Base-by-base conservation (phyloP, 2,329 filamentous ascomycete genomes). In the Claviceps sorghi region DNA sequence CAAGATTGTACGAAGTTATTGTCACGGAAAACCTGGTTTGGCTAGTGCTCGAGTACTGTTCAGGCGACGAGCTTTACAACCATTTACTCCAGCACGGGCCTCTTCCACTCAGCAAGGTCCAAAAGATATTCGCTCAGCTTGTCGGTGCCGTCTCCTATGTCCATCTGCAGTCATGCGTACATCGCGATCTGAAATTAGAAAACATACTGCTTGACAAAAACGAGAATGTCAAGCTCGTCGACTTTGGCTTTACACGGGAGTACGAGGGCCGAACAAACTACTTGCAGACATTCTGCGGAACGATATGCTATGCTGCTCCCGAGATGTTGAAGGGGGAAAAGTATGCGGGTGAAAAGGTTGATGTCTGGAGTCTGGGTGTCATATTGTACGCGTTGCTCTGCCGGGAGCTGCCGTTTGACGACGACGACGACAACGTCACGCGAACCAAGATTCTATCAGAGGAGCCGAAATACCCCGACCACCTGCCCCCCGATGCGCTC, bases 291-390 rank as follows among this genome's bases (percentile, higher is more conserved):
- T 98, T 95, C 69, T 98, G 93, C 66, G 93, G 93, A 5, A 98
- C 93, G 0, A 84, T 98, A 56, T 97, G 91, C 71, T 98, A 98
- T 69, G 95, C 89, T 52, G 93, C 93, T 2, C 93, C 93, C 2
- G 93, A 98, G 68, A 98, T 98, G 93, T 76, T 98, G 42, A 95
- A 93, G 67, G 93, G 90, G 41, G 93, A 98, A 67, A 97, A 95
- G 67, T 98, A 98, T 65, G 93, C 90, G 0, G 91, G 89, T 29
- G 89, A 96, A 71, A 97, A 96, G 71, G 91, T 98, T 48, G 93
- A 98, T 63, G 89, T 98, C 4, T 98, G 88, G 88, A 93, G 88
- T 62, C 65, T 94, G 58, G 87, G 88, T 13, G 84, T 94, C 52
- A 93, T 94, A 55, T 73, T 93, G 1, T 93, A 90, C 62, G 87